Conservation (phyloP, 768 basidiomycete species). For the Boletus sp. region DNA sequence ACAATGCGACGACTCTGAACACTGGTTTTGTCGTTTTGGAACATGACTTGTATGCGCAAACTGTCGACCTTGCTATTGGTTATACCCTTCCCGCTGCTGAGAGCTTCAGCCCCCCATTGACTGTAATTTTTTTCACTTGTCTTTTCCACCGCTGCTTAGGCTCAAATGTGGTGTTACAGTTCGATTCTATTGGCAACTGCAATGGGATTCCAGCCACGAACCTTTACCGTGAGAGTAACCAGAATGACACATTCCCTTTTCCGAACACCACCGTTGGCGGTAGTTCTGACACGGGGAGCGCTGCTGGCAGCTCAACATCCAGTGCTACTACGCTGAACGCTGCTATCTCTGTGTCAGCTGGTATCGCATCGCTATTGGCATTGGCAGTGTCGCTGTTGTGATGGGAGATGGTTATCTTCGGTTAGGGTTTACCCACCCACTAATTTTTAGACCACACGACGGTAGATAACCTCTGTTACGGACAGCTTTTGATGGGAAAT, state of each 20-base stretch:
- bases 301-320: background rate
- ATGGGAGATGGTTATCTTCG: slow-evolving; percentile 6
- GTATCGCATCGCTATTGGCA: slow-evolving; percentile 11
- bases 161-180: slow-evolving; percentile 30
- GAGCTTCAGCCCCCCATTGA: slow-evolving; percentile 60
- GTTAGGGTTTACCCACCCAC: slow-evolving; percentile 7
- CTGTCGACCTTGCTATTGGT: slow-evolving; percentile 86
- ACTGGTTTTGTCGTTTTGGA: slow-evolving; percentile 86
- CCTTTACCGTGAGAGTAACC: slow-evolving; percentile 81
- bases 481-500: slow-evolving; percentile 12
- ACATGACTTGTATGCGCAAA: slow-evolving; percentile 81
- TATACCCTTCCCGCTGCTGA: slow-evolving; percentile 81
- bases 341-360: slow-evolving; percentile 12
- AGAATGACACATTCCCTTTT: slow-evolving; percentile 65
- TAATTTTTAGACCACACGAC: slow-evolving; percentile 22
- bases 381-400: slow-evolving; percentile 14
- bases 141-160: background rate
- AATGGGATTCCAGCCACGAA: slow-evolving; percentile 57
- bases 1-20: slow-evolving; percentile 55
- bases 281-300: slow-evolving; percentile 3
- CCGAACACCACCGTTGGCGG: slow-evolving; percentile 31
- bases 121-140: slow-evolving; percentile 36
- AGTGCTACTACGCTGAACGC: slow-evolving; percentile 12
- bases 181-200: slow-evolving; percentile 79
- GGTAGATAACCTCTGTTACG: slow-evolving; percentile 20